Conservation (phyloP, 495 filamentous ascomycete species). For the Podospora tetraspora region DNA sequence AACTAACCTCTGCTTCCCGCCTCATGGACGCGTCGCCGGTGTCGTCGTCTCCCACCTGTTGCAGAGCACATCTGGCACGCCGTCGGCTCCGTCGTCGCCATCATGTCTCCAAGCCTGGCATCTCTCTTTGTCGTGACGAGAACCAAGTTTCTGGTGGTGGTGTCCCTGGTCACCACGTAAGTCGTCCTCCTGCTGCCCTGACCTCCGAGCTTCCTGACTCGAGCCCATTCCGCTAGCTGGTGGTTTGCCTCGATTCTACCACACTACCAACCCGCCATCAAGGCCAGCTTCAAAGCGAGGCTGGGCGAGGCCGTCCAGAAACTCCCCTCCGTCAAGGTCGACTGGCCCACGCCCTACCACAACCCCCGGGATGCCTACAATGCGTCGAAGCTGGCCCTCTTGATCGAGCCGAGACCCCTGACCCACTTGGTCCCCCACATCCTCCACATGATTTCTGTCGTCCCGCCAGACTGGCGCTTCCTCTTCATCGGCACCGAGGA, state of each 20-base stretch:
- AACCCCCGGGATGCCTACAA: slow-evolving; percentile 41
- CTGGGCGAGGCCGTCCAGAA: slow-evolving; percentile 35
- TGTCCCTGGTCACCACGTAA: slow-evolving; percentile 1
- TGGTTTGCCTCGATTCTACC: slow-evolving; percentile 37
- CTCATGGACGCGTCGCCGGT: neutral
- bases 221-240: slow-evolving; percentile 30
- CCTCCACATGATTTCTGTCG: slow-evolving; percentile 47
- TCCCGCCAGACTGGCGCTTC: slow-evolving; percentile 49
- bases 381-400: slow-evolving; percentile 42
- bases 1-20: neutral
- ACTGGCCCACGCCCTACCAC: slow-evolving; percentile 32
- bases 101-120: neutral
- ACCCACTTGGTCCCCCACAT: slow-evolving; percentile 42
- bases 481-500: slow-evolving; percentile 43
- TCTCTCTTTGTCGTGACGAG: slow-evolving; percentile 1
- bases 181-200: neutral
- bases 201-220: neutral
- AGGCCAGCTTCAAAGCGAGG: slow-evolving; percentile 29
- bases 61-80: neutral
- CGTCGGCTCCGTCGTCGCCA: neutral
- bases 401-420: slow-evolving; percentile 46
- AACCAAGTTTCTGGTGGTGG: neutral
- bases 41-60: neutral
- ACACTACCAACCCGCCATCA: slow-evolving; percentile 35
- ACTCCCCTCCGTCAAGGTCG: slow-evolving; percentile 38